Conservation (phyloP, 2,329 filamentous ascomycete genomes). For the Diaporthe sp. region DNA sequence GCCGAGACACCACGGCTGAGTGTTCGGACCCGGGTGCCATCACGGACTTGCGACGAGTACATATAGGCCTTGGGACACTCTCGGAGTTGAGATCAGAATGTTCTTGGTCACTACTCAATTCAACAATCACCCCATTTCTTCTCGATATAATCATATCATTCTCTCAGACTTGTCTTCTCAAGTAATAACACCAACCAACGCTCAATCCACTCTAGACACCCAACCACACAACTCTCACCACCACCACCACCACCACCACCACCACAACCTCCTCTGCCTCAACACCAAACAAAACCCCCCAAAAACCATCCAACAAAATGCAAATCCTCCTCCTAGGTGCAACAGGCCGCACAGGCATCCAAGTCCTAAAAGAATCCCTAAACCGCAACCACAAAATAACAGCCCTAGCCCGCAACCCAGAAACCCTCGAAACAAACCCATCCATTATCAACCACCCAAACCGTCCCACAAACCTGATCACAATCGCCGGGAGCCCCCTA, state of each 20-base stretch:
- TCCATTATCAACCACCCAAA: background rate
- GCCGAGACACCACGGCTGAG: background rate
- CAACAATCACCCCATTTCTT: no score
- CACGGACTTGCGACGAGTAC: background rate
- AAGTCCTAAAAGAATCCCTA: conserved; percentile 52
- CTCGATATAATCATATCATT: fast-evolving
- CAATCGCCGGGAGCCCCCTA: conserved; percentile 48
- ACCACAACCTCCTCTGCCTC: background rate
- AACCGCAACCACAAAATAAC: conserved; percentile 50
- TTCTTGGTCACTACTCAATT: background rate
- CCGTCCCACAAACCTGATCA: conserved; percentile 40
- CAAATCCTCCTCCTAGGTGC: conserved; percentile 55
- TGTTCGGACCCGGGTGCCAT: background rate
- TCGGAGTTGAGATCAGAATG: background rate
- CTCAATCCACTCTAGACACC: background rate
- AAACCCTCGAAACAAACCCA: conserved; percentile 40
- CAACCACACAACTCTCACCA: background rate
- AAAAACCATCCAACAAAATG: conserved; percentile 39
- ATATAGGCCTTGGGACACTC: background rate
- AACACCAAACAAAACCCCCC: background rate
- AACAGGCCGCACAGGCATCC: conserved; percentile 54
- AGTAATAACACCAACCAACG: background rate
- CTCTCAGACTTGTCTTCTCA: fast-evolving
- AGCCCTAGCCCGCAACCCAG: conserved; percentile 49
- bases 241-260: background rate